Base-by-base conservation (phyloP, 2,329 filamentous ascomycete genomes). In the Ophiognomonia clavigignenti-juglandacearum region DNA sequence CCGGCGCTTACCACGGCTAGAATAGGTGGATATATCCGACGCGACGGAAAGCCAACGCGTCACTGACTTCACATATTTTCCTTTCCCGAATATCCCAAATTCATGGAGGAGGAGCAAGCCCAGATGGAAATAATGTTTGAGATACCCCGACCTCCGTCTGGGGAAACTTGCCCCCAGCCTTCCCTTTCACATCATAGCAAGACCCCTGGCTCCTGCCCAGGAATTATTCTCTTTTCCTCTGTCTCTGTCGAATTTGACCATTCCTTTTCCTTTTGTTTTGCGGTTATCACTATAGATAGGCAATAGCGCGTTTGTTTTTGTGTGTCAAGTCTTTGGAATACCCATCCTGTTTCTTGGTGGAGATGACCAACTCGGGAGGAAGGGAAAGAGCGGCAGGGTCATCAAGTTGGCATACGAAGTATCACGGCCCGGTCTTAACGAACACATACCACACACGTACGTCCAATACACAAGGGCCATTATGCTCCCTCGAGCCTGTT, bases 101-200 rank as follows among this genome's bases (percentile, higher is more conserved):
- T 37, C 31, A 26, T 36, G 32, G 39, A 46, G 34, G 29, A 46
- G 43, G 46, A 45, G 22, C 38, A 40, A 39, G 50, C 36, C 43
- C 40, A 41, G 43, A 46, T 37, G 47, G 45, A 39, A 43, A 43
- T 47, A 53, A 52, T 50, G 47, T 20, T 48, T 46, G 45, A 51
- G 53, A 54, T 54, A 51, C 48, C 53, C 51, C 20, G 20, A 46
- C 40, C 41, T n/a, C n/a, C 40, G 40, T 47, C 43, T 40, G 35
- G n/a, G n/a, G 39, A 45, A 36, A 32, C 40, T 48, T 45, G 34
- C 39, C 41, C 31, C 26, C 11, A 10, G 10, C 32, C n/a, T n/a
- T 43, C 31, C 11, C 39, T 39, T 39, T 37, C 35, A 35, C 26
- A 26, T 11, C 40, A 14, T 34, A n/a, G n/a, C n/a, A n/a, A n/a